Conservation (phyloP, 257 asterid species). For the Solanum sejunctum region DNA sequence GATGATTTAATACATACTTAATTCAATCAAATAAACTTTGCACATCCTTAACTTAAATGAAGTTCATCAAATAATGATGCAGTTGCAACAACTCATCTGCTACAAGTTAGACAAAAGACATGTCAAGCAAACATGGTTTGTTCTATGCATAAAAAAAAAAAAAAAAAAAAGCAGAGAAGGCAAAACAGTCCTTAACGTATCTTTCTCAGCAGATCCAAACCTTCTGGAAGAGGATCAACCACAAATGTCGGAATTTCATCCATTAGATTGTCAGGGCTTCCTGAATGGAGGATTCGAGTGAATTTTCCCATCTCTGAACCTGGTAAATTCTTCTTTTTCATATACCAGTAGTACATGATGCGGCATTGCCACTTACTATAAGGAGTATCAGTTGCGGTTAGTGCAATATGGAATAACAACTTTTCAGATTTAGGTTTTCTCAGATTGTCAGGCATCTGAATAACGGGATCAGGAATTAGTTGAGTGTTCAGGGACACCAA, state of each 20-base stretch:
- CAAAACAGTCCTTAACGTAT: neutral
- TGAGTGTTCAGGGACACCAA: neutral
- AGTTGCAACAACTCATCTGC: neutral
- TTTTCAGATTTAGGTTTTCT: conserved; percentile 5
- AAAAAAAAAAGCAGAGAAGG: neutral
- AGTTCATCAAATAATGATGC: neutral
- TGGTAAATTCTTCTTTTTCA: conserved; percentile 32
- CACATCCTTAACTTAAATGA: neutral
- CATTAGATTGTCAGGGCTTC: conserved; percentile 51
- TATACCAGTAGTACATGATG: conserved; percentile 50
- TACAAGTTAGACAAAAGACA: neutral
- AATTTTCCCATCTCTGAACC: conserved; percentile 55
- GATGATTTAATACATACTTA: neutral
- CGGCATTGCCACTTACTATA: conserved; percentile 60
- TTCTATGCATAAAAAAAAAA: neutral
- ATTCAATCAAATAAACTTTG: neutral
- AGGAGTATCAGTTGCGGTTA: conserved; percentile 26
- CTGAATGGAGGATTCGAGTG: conserved; percentile 55
- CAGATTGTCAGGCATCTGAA: conserved; percentile 29
- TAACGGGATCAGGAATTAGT: conserved; percentile 32
- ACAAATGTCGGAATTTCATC: conserved; percentile 58
- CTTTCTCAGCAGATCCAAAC: conserved; percentile 39
- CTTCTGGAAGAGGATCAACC: conserved; percentile 50
- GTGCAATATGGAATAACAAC: conserved; percentile 34
- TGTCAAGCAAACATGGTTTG: neutral